These are phyloP conservation scores for Ophiostoma fasciatum DNA, from an alignment of 2,329 filamentous ascomycete genomes.

Conservation along the genomic window DNA sequence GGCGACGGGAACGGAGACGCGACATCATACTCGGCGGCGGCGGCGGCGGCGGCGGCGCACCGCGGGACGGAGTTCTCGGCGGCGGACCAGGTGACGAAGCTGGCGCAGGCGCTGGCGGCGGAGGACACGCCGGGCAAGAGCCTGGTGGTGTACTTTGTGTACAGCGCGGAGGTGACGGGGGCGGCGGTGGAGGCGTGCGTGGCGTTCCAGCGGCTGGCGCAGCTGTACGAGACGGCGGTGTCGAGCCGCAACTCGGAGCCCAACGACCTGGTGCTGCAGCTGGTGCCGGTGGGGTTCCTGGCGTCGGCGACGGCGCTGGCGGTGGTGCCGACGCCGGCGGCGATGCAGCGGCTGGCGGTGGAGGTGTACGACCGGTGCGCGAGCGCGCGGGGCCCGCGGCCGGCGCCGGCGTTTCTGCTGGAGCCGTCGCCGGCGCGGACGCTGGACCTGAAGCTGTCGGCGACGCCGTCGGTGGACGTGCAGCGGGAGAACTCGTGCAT, in stretches of 20 bases:
- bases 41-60: constrained; percentile 12
- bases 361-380: constrained; percentile 68
- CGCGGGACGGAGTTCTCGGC: constrained; percentile 30
- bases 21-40: not conserved
- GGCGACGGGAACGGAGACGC: too few species aligned
- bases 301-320: constrained; percentile 48
- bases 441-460: constrained; percentile 60
- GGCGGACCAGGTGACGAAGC: constrained; percentile 31
- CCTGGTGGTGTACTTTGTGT: constrained; percentile 64
- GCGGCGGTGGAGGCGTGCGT: constrained; percentile 57
- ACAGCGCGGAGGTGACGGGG: constrained; percentile 46
- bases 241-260: constrained; percentile 19
- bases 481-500: constrained; percentile 67
- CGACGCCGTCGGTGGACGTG: constrained; percentile 55
- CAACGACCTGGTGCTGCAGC: constrained; percentile 62
- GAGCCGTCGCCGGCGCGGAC: constrained; percentile 54
- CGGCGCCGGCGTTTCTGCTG: constrained; percentile 57
- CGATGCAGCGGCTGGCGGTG: constrained; percentile 49
- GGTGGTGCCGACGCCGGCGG: constrained; percentile 45
- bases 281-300: constrained; percentile 55
- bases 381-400: constrained; percentile 37
- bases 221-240: constrained; percentile 38
- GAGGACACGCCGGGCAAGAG: constrained; percentile 35
- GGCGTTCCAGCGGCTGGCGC: constrained; percentile 58
- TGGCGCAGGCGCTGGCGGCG: constrained; percentile 31